phyloP scores from a whole-genome alignment of 495 filamentous ascomycete genomes.

The Trichoderma parareesei region DNA sequence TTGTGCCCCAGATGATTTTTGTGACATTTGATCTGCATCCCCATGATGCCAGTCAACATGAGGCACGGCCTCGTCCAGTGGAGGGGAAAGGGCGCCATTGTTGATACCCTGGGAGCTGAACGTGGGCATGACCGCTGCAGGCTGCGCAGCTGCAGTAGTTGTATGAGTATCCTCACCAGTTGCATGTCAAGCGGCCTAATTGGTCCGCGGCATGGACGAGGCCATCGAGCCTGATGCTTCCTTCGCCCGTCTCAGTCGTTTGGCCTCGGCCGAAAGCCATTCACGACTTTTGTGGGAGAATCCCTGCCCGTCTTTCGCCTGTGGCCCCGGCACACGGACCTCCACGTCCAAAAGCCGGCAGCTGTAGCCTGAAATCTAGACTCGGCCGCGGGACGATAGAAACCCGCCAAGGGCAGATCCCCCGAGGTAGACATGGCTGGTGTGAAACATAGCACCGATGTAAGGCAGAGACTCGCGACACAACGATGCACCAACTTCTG shows the following conservation, averaged over 20 bases:
- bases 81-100: background rate
- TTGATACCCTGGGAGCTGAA: background rate
- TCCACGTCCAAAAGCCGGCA: background rate
- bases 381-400: background rate
- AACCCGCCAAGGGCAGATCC: background rate
- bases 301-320: background rate
- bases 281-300: background rate
- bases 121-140: background rate
- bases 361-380: background rate
- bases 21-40: background rate
- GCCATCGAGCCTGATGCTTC: background rate
- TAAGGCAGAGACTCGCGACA: too few relatives aligned
- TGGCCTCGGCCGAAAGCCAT: background rate
- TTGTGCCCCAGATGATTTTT: background rate
- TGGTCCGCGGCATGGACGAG: background rate
- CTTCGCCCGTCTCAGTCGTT: background rate
- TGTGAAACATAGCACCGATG: too few relatives aligned
- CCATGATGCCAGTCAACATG: background rate
- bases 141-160: too few relatives aligned
- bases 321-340: background rate
- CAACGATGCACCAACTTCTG: background rate
- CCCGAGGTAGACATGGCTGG: background rate
- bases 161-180: background rate
- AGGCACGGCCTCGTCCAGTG: background rate
- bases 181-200: background rate